Conservation (phyloP, 1,139 yeast species). For the Hansenula sp. region DNA sequence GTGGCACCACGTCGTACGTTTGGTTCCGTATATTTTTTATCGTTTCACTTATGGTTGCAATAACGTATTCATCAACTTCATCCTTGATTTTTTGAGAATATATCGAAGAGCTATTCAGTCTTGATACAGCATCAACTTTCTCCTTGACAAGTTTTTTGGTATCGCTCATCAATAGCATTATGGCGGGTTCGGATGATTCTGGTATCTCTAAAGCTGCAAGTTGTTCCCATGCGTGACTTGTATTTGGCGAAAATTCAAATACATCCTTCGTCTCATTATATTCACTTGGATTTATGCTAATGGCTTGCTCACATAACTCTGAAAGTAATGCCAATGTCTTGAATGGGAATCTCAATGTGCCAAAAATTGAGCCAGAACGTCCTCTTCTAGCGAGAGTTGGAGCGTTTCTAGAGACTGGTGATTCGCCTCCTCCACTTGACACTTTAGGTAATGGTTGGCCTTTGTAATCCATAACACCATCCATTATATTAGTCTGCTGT, state of each 20-base stretch:
- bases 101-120: conserved; percentile 73
- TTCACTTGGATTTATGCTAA: conserved; percentile 59
- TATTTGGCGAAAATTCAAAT: conserved; percentile 62
- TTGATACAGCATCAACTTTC: conserved; percentile 69
- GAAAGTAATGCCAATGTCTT: conserved; percentile 60
- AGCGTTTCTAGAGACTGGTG: conserved; percentile 16
- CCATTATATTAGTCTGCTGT: conserved; percentile 10
- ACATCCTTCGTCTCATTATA: conserved; percentile 16
- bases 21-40: conserved; percentile 26
- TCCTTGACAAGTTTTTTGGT: conserved; percentile 59
- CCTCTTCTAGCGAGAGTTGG: conserved; percentile 19
- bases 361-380: conserved; percentile 29
- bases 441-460: conserved; percentile 50
- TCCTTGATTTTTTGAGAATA: conserved; percentile 77
- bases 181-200: conserved; percentile 61
- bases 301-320: conserved; percentile 74
- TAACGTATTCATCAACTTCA: conserved; percentile 75
- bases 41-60: conserved; percentile 63
- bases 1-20: conserved; percentile 12
- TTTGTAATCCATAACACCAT: conserved; percentile 45
- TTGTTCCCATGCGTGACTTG: conserved; percentile 59
- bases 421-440: conserved; percentile 14
- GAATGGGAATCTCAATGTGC: conserved; percentile 52
- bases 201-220: conserved; percentile 54
- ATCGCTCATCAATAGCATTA: conserved; percentile 60